Percentiles rank a stretch among this genome's conserved stretches.
Evolutionary conservation across 352 stramenopile genomes (phyloP).

Genomic region (Elongisporangium undulatum): DNA sequence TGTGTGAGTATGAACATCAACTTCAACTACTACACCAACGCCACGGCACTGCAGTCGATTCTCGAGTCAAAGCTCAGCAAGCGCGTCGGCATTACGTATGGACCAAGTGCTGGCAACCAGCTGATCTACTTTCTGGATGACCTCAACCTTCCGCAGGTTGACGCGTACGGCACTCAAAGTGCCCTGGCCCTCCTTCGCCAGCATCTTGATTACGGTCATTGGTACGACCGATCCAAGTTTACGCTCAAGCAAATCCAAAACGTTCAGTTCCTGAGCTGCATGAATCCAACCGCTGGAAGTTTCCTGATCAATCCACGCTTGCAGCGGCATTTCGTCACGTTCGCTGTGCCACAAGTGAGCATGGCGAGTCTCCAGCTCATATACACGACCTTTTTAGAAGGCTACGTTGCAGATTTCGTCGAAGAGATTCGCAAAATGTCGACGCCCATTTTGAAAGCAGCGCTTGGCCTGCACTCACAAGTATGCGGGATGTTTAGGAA

Average conservation of each 20-base stretch:
- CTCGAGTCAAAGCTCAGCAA: conserved; percentile 90
- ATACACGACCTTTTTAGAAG: conserved; percentile 94
- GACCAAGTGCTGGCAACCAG: conserved; percentile 68
- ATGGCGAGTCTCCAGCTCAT: conserved; percentile 89
- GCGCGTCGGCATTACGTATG: conserved; percentile 82
- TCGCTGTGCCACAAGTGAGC: conserved; percentile 89
- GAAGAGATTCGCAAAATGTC: conserved; percentile 90
- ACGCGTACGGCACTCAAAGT: conserved; percentile 94
- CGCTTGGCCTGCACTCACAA: conserved; percentile 88
- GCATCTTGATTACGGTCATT: conserved; percentile 93
- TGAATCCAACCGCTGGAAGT: conserved; percentile 94
- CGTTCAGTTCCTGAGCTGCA: conserved; percentile 93
- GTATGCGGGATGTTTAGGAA: conserved; percentile 85
- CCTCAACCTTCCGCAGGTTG: conserved; percentile 93
- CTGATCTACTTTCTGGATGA: conserved; percentile 97
- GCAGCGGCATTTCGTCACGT: conserved; percentile 95
- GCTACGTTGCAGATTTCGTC: conserved; percentile 92
- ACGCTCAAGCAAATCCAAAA: conserved; percentile 91
- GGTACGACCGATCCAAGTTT: conserved; percentile 94
- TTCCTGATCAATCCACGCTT: conserved; percentile 93
- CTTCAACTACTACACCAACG: conserved; percentile 85
- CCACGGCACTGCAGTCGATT: conserved; percentile 62
- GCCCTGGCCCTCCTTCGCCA: conserved; percentile 93
- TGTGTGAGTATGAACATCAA: conserved; percentile 68
- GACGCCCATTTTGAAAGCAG: conserved; percentile 78